Conservation (phyloP, 1,284 basidiomycete genomes). For the Rhodotorula sp. region DNA sequence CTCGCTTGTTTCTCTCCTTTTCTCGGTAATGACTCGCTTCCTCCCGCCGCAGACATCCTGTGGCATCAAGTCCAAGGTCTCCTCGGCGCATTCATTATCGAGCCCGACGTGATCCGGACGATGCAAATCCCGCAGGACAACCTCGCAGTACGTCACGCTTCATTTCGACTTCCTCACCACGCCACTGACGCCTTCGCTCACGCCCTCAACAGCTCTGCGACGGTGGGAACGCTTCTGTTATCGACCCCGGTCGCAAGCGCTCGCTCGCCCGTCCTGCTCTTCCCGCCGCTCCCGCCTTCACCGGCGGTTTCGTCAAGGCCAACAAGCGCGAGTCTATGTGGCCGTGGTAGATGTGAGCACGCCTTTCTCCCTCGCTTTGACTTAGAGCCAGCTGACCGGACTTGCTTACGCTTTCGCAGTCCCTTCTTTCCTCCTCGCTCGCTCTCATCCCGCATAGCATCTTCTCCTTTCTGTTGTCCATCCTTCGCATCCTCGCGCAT, state of each 20-base stretch:
- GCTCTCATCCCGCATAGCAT: too few species aligned
- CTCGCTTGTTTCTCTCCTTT: not conserved
- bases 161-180: not conserved
- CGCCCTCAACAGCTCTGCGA: constrained; percentile 4
- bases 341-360: too few species aligned
- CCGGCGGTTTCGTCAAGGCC: too few species aligned
- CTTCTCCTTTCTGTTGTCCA: too few species aligned
- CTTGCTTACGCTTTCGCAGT: too few species aligned
- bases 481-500: too few species aligned
- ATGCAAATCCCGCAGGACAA: constrained; percentile 5
- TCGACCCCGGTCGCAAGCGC: constrained; percentile 11
- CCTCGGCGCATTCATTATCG: constrained; percentile 9
- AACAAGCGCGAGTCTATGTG: too few species aligned
- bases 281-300: too few species aligned
- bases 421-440: too few species aligned
- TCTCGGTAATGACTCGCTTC: not conserved
- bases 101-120: constrained; percentile 1
- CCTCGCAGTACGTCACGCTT: constrained; percentile 2
- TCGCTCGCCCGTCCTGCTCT: too few species aligned
- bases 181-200: not conserved
- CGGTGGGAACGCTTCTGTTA: not conserved
- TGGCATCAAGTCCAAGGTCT: constrained; percentile 11
- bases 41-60: constrained; percentile 1
- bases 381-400: too few species aligned
- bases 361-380: too few species aligned